phyloP scores from a whole-genome alignment of 1,139 yeast genomes.

The Saccharomyces pastorianus region DNA sequence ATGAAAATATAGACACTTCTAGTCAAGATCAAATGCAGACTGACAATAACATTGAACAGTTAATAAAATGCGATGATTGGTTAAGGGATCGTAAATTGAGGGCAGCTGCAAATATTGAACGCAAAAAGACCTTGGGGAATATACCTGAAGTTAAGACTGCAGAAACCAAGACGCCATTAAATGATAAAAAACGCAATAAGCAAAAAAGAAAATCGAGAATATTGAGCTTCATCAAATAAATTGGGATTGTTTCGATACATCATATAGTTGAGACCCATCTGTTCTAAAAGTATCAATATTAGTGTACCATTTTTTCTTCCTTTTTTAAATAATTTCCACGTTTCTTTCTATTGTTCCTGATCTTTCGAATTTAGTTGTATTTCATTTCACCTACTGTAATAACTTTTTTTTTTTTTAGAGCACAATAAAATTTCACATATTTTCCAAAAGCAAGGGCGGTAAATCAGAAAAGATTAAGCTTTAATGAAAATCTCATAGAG shows the following conservation, averaged over 20 bases:
- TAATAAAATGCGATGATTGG: constrained; percentile 21
- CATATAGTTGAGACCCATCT: background rate
- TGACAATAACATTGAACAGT: constrained; percentile 23
- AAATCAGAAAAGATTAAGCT: background rate
- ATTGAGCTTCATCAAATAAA: constrained; percentile 13
- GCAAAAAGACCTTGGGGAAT: background rate
- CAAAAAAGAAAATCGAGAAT: constrained; percentile 14
- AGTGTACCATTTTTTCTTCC: background rate
- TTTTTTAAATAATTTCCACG: background rate
- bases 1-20: background rate
- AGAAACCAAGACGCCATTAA: background rate
- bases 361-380: background rate
- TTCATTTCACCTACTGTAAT: background rate
- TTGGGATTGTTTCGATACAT: background rate
- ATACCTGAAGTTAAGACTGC: background rate
- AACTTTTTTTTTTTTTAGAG: background rate
- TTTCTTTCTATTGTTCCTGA: background rate
- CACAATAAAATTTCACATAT: background rate
- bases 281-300: background rate
- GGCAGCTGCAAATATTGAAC: background rate
- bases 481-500: background rate
- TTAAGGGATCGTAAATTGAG: constrained; percentile 8
- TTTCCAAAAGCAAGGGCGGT: background rate
- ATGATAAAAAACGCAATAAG: background rate
- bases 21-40: constrained; percentile 4